Conservation (phyloP, 257 asterid genomes). For the Solanum phureja region DNA sequence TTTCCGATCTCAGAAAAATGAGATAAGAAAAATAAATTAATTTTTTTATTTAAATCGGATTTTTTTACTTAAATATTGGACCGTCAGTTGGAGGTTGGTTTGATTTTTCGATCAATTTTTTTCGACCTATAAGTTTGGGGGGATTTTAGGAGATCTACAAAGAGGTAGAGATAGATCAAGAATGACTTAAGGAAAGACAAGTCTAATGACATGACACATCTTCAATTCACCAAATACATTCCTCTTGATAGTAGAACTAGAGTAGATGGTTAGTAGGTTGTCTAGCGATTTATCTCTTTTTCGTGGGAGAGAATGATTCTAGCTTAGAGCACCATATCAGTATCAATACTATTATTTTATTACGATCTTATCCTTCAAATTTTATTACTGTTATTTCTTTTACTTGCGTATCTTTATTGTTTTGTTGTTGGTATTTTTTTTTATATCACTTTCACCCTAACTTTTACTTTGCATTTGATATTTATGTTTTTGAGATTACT, state of each 20-base stretch:
- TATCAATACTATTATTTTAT: not conserved
- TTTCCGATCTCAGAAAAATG: not conserved
- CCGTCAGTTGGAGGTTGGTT: not conserved
- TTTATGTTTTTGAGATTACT: not conserved
- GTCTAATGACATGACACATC: not conserved
- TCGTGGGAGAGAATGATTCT: not conserved
- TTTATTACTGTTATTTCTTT: not conserved
- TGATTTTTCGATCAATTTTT: too few relatives aligned
- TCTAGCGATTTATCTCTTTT: not conserved
- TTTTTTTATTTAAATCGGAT: too few relatives aligned
- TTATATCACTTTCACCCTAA: not conserved
- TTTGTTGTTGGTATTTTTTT: not conserved
- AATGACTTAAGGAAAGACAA: not conserved
- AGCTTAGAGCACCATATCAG: not conserved
- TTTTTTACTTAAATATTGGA: not conserved
- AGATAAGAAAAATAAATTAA: not conserved
- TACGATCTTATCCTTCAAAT: too few relatives aligned
- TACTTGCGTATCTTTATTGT: not conserved
- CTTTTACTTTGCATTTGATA: not conserved
- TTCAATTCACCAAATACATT: not conserved
- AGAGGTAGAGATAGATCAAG: not conserved
- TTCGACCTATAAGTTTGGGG: not conserved
- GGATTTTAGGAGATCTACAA: not conserved
- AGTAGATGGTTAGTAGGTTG: not conserved
- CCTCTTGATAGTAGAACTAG: not conserved